Percentiles rank a stretch among this genome's conserved stretches.
phyloP scores from a whole-genome alignment of 768 basidiomycete genomes.

The Gloeophyllum trabeum region DNA sequence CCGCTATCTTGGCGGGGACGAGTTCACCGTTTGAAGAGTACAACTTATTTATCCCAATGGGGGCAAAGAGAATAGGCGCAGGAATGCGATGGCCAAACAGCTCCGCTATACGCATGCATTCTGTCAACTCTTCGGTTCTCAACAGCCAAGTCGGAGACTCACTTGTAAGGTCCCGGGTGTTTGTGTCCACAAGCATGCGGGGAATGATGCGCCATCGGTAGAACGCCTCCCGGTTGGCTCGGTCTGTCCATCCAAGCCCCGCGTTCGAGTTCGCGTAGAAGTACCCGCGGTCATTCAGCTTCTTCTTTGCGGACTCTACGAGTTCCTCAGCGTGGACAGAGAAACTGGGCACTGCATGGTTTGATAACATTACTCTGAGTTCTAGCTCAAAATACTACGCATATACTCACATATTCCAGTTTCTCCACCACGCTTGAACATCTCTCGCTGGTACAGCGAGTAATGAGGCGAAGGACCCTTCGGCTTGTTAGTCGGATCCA shows the following conservation, averaged over 20 bases:
- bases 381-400: no score
- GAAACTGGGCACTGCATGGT: slow-evolving; percentile 26
- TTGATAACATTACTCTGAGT: no score
- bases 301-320: slow-evolving; percentile 26
- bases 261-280: slow-evolving; percentile 44
- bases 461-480: slow-evolving; percentile 36
- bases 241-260: slow-evolving; percentile 38
- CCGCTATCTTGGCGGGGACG: slow-evolving; percentile 33
- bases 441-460: slow-evolving; percentile 37
- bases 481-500: slow-evolving; percentile 38
- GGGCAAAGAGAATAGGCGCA: slow-evolving; percentile 42
- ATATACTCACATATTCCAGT: slow-evolving; percentile 21
- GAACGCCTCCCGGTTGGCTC: slow-evolving; percentile 42
- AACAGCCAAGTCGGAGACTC: slow-evolving; percentile 1
- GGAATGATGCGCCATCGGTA: slow-evolving; percentile 45
- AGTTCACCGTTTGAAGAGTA: slow-evolving; percentile 34
- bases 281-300: slow-evolving; percentile 33
- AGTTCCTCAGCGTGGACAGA: slow-evolving; percentile 32
- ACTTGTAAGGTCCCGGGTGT: slow-evolving; percentile 35
- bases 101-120: slow-evolving; percentile 16
- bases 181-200: slow-evolving; percentile 41
- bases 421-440: slow-evolving; percentile 29
- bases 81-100: slow-evolving; percentile 36
- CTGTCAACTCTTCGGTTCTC: not conserved
- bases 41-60: slow-evolving; percentile 44